A percentile compares a stretch with the other conserved stretches of the same genome.
Conservation (phyloP, 441 rosid genomes). For the Populus tomentosa region DNA sequence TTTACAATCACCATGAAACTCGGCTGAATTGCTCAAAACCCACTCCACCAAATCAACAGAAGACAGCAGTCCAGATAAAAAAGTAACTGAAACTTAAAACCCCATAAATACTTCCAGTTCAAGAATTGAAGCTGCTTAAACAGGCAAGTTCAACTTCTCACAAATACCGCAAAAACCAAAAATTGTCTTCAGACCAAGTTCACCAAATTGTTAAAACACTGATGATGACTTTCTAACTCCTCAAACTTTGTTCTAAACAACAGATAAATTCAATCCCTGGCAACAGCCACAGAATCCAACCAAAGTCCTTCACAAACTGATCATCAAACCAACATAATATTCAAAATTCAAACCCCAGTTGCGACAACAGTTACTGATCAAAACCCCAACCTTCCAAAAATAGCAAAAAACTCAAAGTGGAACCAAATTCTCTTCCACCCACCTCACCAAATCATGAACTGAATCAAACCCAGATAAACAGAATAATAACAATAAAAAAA, state of each 20-base stretch:
- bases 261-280: not conserved
- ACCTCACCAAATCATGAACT: constrained; percentile 17
- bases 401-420: not conserved
- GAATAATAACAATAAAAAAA: not conserved
- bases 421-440: constrained; percentile 15
- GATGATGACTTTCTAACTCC: not conserved
- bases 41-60: constrained; percentile 14
- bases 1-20: constrained; percentile 1
- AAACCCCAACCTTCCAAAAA: constrained; percentile 10
- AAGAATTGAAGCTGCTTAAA: not conserved
- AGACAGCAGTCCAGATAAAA: constrained; percentile 2
- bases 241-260: constrained; percentile 3
- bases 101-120: constrained; percentile 1
- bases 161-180: constrained; percentile 8
- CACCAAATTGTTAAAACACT: constrained; percentile 3
- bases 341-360: not conserved
- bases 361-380: not conserved
- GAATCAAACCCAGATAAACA: constrained; percentile 15
- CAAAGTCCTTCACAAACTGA: not conserved
- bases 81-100: not conserved
- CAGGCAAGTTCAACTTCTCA: constrained; percentile 5
- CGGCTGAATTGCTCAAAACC: constrained; percentile 9
- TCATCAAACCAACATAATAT: not conserved
- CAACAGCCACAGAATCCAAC: not conserved
- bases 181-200: constrained; percentile 5